Percentiles rank a stretch among this genome's conserved stretches.
Conservation (phyloP, 2,329 filamentous ascomycete genomes). For the Aspergillus niger region DNA sequence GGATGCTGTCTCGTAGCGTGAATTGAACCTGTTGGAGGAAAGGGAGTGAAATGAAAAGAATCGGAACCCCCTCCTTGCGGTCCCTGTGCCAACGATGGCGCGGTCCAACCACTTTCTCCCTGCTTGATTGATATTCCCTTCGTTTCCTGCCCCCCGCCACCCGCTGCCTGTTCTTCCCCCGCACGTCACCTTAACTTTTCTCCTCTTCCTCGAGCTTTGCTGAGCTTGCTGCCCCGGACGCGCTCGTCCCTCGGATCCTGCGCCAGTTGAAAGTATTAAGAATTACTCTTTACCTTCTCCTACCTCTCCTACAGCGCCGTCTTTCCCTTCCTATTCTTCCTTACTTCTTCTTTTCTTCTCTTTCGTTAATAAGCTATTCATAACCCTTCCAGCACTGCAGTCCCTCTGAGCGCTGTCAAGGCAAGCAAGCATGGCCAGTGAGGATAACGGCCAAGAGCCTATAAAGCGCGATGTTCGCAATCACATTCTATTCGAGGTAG, state of each 20-base stretch:
- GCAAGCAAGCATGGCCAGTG: slow-evolving; percentile 16
- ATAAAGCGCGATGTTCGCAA: slow-evolving; percentile 77
- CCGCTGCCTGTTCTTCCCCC: background rate
- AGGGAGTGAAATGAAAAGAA: background rate
- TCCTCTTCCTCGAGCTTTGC: background rate
- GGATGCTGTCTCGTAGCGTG: background rate
- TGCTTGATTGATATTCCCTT: background rate
- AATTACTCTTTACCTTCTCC: background rate
- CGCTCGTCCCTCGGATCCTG: background rate
- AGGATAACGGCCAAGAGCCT: slow-evolving; percentile 62
- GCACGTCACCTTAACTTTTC: slow-evolving; percentile 2
- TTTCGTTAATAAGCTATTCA: background rate
- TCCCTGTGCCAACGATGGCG: background rate
- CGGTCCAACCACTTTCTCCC: background rate
- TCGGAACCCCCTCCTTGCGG: background rate
- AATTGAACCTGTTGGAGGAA: background rate
- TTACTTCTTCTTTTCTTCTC: background rate
- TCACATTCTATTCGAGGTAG: slow-evolving; percentile 94
- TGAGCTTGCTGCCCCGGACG: background rate
- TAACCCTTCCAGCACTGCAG: background rate
- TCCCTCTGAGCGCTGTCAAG: background rate
- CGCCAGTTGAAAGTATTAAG: background rate
- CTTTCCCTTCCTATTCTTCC: background rate
- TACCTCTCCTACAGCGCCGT: background rate
- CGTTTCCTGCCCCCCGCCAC: slow-evolving; percentile 1